A percentile compares a stretch with the other conserved stretches of the same genome.
phyloP scores from a whole-genome alignment of 2,329 filamentous ascomycete species.

The Penicillium griseofulvum region DNA sequence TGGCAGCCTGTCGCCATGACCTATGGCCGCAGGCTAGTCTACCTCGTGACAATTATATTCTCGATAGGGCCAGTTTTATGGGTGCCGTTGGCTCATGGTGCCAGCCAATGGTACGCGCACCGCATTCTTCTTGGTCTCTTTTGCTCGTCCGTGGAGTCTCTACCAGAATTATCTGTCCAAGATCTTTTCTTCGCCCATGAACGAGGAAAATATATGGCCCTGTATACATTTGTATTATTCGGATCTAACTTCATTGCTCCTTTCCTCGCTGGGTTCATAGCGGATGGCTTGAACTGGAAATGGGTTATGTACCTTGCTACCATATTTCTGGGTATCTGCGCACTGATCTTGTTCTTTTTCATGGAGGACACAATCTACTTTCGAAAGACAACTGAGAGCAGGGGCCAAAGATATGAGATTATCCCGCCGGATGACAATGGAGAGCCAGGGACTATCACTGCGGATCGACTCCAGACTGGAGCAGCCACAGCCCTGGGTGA shows the following conservation, averaged over 20 bases:
- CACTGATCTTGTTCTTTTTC: not conserved
- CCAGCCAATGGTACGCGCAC: not conserved
- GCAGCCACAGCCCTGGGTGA: no score
- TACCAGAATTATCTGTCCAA: not conserved
- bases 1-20: not conserved
- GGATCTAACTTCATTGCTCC: not conserved
- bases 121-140: not conserved
- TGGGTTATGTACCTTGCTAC: not conserved
- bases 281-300: not conserved
- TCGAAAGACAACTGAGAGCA: not conserved
- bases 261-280: not conserved
- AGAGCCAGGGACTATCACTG: no score
- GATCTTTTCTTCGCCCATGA: not conserved
- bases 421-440: not conserved
- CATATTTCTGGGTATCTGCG: not conserved
- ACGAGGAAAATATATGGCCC: not conserved
- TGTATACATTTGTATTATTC: not conserved
- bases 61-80: not conserved
- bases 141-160: not conserved
- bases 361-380: not conserved
- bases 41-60: not conserved
- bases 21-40: not conserved
- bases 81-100: not conserved
- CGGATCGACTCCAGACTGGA: not conserved
- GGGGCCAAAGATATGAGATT: not conserved